Evolutionary conservation across 441 rosid species (phyloP).

Genomic region (Brassica hybrid): DNA sequence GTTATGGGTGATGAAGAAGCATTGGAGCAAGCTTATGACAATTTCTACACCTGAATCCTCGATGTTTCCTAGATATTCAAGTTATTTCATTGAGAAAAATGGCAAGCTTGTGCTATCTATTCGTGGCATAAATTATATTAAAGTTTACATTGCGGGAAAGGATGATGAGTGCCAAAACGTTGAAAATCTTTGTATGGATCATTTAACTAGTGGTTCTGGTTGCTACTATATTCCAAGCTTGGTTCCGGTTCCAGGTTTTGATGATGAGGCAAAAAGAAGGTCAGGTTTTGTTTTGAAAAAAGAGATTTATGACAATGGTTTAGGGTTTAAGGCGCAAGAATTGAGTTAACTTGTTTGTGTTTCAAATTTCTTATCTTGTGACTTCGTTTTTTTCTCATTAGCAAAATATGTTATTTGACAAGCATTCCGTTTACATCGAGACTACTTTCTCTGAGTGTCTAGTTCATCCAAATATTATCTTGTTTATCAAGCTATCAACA

Average conservation of each 20-base stretch:
- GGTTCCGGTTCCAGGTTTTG: not conserved
- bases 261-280: not conserved
- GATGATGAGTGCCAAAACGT: not conserved
- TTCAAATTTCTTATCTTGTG: not conserved
- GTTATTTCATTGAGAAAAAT: not conserved
- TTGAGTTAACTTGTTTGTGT: not conserved
- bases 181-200: not conserved
- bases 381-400: not conserved
- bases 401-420: not conserved
- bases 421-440: not conserved
- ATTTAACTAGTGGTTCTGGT: not conserved
- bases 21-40: not conserved
- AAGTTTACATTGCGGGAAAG: not conserved
- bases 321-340: not conserved
- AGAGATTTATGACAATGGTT: not conserved
- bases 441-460: not conserved
- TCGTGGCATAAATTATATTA: not conserved
- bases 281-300: not conserved
- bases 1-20: slow-evolving; percentile 1
- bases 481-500: not conserved
- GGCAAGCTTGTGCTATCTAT: not conserved
- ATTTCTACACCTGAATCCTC: not conserved
- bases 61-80: not conserved
- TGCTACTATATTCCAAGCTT: not conserved
- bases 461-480: not conserved